Evolutionary conservation across 2,329 filamentous ascomycete genomes (phyloP).

Genomic region (Pseudogymnoascus destructans): DNA sequence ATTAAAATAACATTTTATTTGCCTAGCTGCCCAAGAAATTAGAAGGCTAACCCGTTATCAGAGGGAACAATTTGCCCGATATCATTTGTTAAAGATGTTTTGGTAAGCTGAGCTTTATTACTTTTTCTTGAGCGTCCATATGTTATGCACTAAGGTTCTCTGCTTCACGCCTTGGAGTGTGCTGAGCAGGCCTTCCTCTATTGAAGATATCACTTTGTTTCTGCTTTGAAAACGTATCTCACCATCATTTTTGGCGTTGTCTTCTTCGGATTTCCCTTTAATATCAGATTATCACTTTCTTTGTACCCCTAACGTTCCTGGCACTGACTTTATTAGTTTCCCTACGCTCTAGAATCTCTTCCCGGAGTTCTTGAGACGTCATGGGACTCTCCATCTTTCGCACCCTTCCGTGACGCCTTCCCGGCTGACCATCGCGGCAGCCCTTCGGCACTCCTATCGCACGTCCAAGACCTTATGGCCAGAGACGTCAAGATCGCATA

Average conservation of each 20-base stretch:
- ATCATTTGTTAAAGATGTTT: constrained; percentile 69
- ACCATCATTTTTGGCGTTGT: background rate
- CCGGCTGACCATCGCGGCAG: constrained; percentile 48
- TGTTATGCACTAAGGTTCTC: background rate
- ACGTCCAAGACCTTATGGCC: constrained; percentile 57
- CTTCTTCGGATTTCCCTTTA: background rate
- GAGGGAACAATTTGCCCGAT: constrained; percentile 76
- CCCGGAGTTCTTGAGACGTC: constrained; percentile 48
- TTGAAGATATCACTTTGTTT: background rate
- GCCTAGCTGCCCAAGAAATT: background rate
- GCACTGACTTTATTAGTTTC: constrained; percentile 42
- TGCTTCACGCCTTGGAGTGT: background rate
- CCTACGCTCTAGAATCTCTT: constrained; percentile 58
- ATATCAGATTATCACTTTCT: background rate
- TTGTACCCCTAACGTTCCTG: background rate
- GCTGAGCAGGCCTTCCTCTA: background rate
- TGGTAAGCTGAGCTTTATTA: constrained; percentile 44
- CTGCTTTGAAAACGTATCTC: background rate
- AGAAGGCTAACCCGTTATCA: constrained; percentile 26
- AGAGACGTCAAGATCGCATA: constrained; percentile 64
- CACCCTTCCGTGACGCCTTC: constrained; percentile 57
- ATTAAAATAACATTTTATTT: constrained; percentile 14
- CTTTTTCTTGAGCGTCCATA: constrained; percentile 15
- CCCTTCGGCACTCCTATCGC: constrained; percentile 46
- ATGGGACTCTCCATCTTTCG: constrained; percentile 54